These are phyloP conservation scores for Neopestalotiopsis sp. DNA, from an alignment of 2,329 filamentous ascomycete species.

Conservation along the genomic window DNA sequence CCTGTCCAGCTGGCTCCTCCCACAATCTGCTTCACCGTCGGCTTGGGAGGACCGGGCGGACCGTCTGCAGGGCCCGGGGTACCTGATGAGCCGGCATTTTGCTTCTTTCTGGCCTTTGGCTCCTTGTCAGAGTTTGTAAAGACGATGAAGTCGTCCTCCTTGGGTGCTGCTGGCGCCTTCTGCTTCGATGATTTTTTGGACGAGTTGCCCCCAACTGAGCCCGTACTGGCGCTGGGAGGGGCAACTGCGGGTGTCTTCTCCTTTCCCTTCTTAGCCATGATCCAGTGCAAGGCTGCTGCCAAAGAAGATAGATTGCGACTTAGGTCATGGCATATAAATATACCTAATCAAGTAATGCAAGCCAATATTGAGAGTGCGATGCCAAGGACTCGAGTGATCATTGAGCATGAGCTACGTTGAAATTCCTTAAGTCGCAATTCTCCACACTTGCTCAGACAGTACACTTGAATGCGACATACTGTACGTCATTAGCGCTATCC, in stretches of 20 bases:
- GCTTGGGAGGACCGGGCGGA: conserved; percentile 56
- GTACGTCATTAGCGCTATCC: neutral
- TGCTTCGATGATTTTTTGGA: conserved; percentile 40
- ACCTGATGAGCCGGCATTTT: conserved; percentile 26
- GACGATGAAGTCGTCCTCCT: conserved; percentile 59
- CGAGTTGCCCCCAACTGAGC: conserved; percentile 23
- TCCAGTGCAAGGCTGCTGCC: conserved; percentile 17
- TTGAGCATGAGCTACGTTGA: neutral
- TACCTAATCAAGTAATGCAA: neutral
- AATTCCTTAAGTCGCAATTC: conserved; percentile 13
- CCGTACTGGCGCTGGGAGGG: conserved; percentile 33
- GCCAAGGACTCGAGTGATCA: neutral
- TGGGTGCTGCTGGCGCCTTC: conserved; percentile 32
- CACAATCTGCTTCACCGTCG: conserved; percentile 79
- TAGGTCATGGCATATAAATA: neutral
- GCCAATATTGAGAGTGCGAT: neutral
- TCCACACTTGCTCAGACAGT: conserved; percentile 3
- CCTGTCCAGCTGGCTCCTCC: conserved; percentile 97
- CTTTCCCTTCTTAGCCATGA: conserved; percentile 60
- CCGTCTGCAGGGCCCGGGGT: conserved; percentile 34
- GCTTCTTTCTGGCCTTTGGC: conserved; percentile 48
- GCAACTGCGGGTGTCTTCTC: conserved; percentile 49
- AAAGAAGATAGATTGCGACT: neutral
- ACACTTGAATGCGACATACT: neutral
- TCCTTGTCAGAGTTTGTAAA: conserved; percentile 65